These are phyloP conservation scores for Cairneyella variabilis DNA, from an alignment of 495 filamentous ascomycete genomes.

Conservation along the genomic window DNA sequence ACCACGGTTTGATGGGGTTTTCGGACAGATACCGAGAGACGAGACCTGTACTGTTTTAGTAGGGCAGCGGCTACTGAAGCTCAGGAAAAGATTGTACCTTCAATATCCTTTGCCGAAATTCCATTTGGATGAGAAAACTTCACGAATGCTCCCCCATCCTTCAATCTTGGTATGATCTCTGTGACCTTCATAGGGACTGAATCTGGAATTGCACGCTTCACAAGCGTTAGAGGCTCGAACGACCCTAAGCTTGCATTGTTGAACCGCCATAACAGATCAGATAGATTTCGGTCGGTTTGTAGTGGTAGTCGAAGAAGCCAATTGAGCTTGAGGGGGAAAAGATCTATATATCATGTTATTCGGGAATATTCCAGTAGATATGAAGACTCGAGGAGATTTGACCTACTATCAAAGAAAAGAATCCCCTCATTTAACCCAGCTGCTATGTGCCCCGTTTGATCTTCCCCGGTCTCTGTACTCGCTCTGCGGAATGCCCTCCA, in stretches of 20 bases:
- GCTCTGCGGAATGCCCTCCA: conserved; percentile 26
- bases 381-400: neutral
- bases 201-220: conserved; percentile 57
- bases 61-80: no score
- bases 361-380: neutral
- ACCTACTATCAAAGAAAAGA: conserved; percentile 84
- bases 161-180: conserved; percentile 74
- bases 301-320: conserved; percentile 60
- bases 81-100: conserved; percentile 33
- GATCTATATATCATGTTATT: conserved; percentile 48
- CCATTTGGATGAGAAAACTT: conserved; percentile 67
- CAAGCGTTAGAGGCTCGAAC: conserved; percentile 60
- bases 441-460: conserved; percentile 72
- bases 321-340: conserved; percentile 77
- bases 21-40: conserved; percentile 50
- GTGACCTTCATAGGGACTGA: conserved; percentile 62
- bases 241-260: conserved; percentile 53
- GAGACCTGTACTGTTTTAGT: no score
- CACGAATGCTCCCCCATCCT: conserved; percentile 91
- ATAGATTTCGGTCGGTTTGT: conserved; percentile 48
- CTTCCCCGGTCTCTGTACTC: conserved; percentile 45
- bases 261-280: conserved; percentile 59
- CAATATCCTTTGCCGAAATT: conserved; percentile 54
- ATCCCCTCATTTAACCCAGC: conserved; percentile 69
- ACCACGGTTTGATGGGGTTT: conserved; percentile 80